Base-by-base conservation (phyloP, 306 rosid species). In the Argentina anserina region DNA sequence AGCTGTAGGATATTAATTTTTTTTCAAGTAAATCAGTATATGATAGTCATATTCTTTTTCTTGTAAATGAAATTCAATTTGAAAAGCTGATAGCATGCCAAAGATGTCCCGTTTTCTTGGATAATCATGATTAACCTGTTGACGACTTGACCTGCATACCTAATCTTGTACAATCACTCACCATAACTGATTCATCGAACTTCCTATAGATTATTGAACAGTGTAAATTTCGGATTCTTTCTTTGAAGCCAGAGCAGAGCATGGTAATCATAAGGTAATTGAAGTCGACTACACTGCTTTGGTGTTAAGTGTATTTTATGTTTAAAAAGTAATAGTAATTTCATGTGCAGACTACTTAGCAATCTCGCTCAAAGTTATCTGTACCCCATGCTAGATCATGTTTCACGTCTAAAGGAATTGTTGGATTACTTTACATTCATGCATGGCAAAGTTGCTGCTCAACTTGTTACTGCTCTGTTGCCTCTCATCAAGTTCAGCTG, bases 361-460 rank as follows among this genome's bases (percentile, higher is more conserved):
- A 70, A 52, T 66, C 81, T 82, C 23, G 56, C 71, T 23, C 75
- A 71, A 52, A 75, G 33, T 65, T 71, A 75, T 72, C 83, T 76
- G 12, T 71, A 79, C 52, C 75, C 59, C 65, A 60, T 82, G 77
- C 28, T 75, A 73, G 86, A 82, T 11, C 83, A 82, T 47, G 78
- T 74, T 55, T 78, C 75, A 46, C 80, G 65, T 37, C 56, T 82
- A 23, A 82, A 82, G 71, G 83, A 82, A 67, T 50, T 82, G 65
- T 60, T 82, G 67, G 86, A 82, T 53, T 82, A 82, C 69, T 82
- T 75, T 49, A 79, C 86, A 49, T 75, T 70, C 83, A 79, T 78
- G 86, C 74, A 70, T 65, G 86, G 78, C 65, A 79, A 79, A 64
- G 75, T 82, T 71, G 86, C 86, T 75, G 75, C 78, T 42, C 53